phyloP scores from a whole-genome alignment of 441 rosid genomes.

The Breynia disticha region DNA sequence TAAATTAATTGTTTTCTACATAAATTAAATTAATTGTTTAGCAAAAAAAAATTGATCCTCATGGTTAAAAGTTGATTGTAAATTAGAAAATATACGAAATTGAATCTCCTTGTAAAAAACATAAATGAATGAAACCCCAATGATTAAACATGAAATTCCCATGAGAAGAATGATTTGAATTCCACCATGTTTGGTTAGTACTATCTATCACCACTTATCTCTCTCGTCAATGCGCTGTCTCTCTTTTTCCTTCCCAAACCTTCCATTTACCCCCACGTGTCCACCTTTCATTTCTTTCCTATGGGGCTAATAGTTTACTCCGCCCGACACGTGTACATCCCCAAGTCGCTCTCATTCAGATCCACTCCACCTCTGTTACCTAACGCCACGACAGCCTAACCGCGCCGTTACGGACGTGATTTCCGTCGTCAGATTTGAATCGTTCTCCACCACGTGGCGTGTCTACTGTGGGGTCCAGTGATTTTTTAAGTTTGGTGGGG shows the following conservation, averaged over 20 bases:
- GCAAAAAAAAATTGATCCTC: too few species aligned
- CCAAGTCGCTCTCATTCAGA: too few species aligned
- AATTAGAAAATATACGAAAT: too few species aligned
- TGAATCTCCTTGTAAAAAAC: too few species aligned
- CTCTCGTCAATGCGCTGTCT: conserved; percentile 24
- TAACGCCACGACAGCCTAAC: conserved; percentile 37
- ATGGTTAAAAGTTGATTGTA: too few species aligned
- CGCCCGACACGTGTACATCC: conserved; percentile 21
- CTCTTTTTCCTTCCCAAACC: conserved; percentile 16
- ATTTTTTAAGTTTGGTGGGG: background rate
- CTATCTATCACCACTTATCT: too few species aligned
- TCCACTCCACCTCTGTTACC: conserved; percentile 22
- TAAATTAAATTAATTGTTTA: too few species aligned
- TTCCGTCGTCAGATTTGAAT: background rate
- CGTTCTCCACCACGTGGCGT: conserved; percentile 11
- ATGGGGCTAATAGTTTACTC: conserved; percentile 15
- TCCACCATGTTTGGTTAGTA: too few species aligned
- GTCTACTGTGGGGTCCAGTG: background rate
- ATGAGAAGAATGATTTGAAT: too few species aligned
- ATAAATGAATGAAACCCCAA: too few species aligned
- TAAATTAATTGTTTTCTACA: too few species aligned
- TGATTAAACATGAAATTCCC: too few species aligned
- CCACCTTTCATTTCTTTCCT: background rate
- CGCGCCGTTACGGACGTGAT: conserved; percentile 16
- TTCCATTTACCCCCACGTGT: conserved; percentile 19